Evolutionary conservation across 2,329 filamentous ascomycete species (phyloP).

Genomic region (Cladophialophora chaetospira): DNA sequence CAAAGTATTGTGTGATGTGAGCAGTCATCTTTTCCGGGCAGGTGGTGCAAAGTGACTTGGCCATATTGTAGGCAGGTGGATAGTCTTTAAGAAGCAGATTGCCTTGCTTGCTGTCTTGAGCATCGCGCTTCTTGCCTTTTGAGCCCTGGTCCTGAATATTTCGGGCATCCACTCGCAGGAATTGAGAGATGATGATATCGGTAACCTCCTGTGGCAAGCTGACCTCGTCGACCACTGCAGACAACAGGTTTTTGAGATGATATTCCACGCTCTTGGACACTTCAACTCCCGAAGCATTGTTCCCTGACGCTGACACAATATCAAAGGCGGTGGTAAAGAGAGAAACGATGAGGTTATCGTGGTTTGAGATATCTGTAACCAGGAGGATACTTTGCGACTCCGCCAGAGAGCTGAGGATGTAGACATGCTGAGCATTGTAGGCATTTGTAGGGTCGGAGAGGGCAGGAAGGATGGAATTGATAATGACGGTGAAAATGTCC

Average conservation of each 20-base stretch:
- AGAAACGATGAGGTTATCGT: constrained; percentile 74
- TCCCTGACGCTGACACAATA: constrained; percentile 77
- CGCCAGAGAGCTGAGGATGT: constrained; percentile 82
- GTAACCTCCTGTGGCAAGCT: constrained; percentile 79
- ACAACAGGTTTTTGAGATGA: constrained; percentile 83
- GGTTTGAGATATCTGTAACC: constrained; percentile 80
- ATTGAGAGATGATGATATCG: constrained; percentile 93
- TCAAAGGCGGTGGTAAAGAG: constrained; percentile 92
- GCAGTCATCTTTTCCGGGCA: constrained; percentile 93
- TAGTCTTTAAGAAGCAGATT: constrained; percentile 84
- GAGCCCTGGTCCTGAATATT: constrained; percentile 58
- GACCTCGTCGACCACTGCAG: constrained; percentile 84
- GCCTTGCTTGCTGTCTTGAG: constrained; percentile 73
- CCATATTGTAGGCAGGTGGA: constrained; percentile 93
- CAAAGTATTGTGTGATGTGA: constrained; percentile 94
- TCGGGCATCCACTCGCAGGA: constrained; percentile 79
- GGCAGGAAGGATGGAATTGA: constrained; percentile 78
- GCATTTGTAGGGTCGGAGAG: constrained; percentile 83
- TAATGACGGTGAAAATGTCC: constrained; percentile 92
- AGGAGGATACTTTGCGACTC: constrained; percentile 95
- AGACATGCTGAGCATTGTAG: constrained; percentile 91
- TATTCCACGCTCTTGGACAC: constrained; percentile 92
- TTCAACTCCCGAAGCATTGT: constrained; percentile 73
- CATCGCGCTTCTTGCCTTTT: constrained; percentile 55
- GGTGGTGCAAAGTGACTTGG: constrained; percentile 86